Evolutionary conservation across 2,329 filamentous ascomycete species (phyloP), one percentile per base, ranked within the genome.

Genomic region (Acrocalymma vagum): DNA sequence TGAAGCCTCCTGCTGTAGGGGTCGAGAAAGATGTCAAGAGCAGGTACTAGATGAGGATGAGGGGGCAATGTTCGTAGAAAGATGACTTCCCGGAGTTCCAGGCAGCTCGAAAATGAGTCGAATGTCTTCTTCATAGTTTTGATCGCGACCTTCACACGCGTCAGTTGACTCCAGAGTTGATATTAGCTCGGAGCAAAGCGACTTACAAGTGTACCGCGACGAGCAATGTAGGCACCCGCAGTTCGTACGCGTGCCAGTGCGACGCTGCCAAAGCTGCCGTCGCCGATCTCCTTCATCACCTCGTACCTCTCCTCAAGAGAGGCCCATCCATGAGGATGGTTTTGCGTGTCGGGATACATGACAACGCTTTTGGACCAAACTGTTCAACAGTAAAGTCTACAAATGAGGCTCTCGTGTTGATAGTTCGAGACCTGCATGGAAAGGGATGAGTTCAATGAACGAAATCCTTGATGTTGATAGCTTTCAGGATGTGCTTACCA

Each of bases 51-150:
- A 70, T 99, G 94, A 58, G 85, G 84, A 66, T 99, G 94, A 29
- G 82, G 78, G 2, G 94, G 94, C 11, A 99, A 78, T 9, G 91
- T 93, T 63, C 90, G 86, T 30, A 99, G 78, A 73, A 99, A 99
- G 67, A 99, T 94, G 53, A 99, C 94, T 72, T 99, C 94, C 48
- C 94, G 87, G 38, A 99, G 82, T 72, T 99, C 94, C 51, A 96
- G 75, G 70, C 94, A 99, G 36, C 91, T 88, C 11, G 83, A 77
- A 65, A 96, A 91, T 2, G 90, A 95, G 60, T 97, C 92, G 62
- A 97, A 99, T 0, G 88, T 92, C 82, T 99, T 99, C 81, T 99
- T 99, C 94, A 99, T 99, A 5, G 94, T 97, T 76, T 99, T 99
- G 75, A 99, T 96, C 28, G 94, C 94, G 62, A 99, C 88, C 94